phyloP scores from a whole-genome alignment of 2,329 filamentous ascomycete genomes.

The Leptographium galeiforme region DNA sequence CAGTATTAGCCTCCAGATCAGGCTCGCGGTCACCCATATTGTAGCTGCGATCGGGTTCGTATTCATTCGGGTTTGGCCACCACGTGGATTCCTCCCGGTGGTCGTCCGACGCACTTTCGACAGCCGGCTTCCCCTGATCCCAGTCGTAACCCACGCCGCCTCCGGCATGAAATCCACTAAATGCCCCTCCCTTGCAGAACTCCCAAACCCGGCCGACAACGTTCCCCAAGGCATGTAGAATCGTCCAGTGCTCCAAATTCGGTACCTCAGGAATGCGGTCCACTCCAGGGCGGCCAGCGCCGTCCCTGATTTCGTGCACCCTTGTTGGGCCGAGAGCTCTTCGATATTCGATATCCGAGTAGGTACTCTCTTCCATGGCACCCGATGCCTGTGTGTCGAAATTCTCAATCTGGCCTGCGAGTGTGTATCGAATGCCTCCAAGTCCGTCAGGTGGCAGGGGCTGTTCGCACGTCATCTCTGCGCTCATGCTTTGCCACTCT shows the following conservation, averaged over 20 bases:
- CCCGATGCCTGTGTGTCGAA: constrained; percentile 22
- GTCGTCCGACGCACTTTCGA: too few relatives aligned
- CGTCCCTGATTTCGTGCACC: not conserved
- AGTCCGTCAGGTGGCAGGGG: not conserved
- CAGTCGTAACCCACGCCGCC: constrained; percentile 56
- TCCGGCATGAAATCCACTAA: constrained; percentile 77
- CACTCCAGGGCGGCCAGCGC: constrained; percentile 13
- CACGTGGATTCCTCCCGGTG: too few relatives aligned
- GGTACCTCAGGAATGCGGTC: constrained; percentile 9
- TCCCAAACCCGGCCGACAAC: constrained; percentile 71
- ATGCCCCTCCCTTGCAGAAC: constrained; percentile 63
- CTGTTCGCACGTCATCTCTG: constrained; percentile 15
- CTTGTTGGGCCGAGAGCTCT: constrained; percentile 35
- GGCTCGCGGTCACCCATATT: not conserved
- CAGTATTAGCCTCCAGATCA: not conserved
- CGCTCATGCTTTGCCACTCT: constrained; percentile 18
- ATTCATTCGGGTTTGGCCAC: too few relatives aligned
- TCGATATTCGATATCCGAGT: constrained; percentile 44
- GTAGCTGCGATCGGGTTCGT: too few relatives aligned
- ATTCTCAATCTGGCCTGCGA: constrained; percentile 41
- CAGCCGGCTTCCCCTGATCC: constrained; percentile 12
- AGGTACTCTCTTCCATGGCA: constrained; percentile 37
- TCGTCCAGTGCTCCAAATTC: constrained; percentile 13
- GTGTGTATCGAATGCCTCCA: constrained; percentile 25
- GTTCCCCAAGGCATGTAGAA: constrained; percentile 49